Evolutionary conservation across 768 basidiomycete species (phyloP), one percentile per base, ranked within the genome.

Genomic region (Floccularia luteovirens): DNA sequence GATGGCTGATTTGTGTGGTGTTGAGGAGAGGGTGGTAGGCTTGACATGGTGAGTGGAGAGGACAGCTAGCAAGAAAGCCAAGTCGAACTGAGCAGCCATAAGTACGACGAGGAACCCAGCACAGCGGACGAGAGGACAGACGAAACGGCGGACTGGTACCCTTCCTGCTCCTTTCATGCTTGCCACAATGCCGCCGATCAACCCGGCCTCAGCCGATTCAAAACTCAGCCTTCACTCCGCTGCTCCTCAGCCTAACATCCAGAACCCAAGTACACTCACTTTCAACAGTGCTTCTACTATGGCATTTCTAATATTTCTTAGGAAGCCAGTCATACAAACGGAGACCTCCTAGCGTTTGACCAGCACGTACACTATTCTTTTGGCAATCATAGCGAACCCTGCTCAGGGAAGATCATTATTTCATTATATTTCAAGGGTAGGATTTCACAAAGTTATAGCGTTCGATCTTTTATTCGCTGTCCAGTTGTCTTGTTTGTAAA

Each of bases 111-210:
- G 54, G 50, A 56, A 66, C 60, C 63, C 63, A 63, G 57, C 45
- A 54, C 58, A 62, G 57, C 56, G 63, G 66, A 58, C 55, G 48
- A 47, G 47, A 43, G 48, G 46, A 46, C 47, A 46, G 50, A 53
- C 52, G 64, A 63, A 66, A 64, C 63, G 58, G 56, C 53, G 53
- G 59, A 58, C 51, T 49, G 64, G 63, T 67, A 64, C n/a, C n/a
- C n/a, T n/a, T n/a, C 53, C 32, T 34, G 20, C 32, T 8, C 40
- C 44, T 53, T 49, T 51, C 43, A 45, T 48, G 52, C 45, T 42
- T 47, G 42, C 42, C 35, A 42, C 45, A 16, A 23, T 37, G 36
- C 24, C 36, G 19, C 19, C 38, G 38, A 39, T 39, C 38, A 39
- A n/a, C n/a, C n/a, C n/a, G n/a, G 14, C 25, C 24, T 39, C 23